Evolutionary conservation across 176 grass and related monocot species (phyloP).

Genomic region (Eleusine indica): DNA sequence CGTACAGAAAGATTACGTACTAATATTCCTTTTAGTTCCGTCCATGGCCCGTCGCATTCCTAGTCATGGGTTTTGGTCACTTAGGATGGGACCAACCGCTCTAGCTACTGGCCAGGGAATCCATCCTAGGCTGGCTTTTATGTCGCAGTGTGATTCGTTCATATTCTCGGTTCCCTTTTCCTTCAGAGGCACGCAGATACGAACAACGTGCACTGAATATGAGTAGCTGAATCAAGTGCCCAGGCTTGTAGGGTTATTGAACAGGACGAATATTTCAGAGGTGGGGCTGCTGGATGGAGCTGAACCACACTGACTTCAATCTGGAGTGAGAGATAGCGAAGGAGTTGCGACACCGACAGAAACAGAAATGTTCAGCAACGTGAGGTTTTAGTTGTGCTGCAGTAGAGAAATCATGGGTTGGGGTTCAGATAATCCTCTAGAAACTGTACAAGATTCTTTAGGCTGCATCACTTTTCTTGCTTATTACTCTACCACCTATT

Average conservation of each 20-base stretch:
- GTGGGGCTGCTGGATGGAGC: slow-evolving; percentile 12
- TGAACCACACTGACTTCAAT: neutral
- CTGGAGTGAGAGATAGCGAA: neutral
- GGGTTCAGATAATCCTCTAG: neutral
- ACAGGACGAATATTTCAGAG: slow-evolving; percentile 9
- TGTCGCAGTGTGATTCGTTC: slow-evolving; percentile 30
- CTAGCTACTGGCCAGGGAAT: slow-evolving; percentile 43
- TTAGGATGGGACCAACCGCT: slow-evolving; percentile 55
- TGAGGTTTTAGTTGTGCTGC: neutral
- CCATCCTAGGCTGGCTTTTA: slow-evolving; percentile 11
- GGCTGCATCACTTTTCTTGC: neutral
- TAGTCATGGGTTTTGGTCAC: slow-evolving; percentile 55
- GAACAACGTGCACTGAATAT: slow-evolving; percentile 19
- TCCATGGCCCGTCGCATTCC: slow-evolving; percentile 45
- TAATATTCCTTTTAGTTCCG: slow-evolving; percentile 49
- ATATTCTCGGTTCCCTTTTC: slow-evolving; percentile 39
- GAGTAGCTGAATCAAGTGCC: slow-evolving; percentile 6
- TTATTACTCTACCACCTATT: neutral
- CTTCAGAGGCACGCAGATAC: slow-evolving; percentile 5
- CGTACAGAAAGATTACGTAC: slow-evolving; percentile 14
- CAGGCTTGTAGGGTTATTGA: slow-evolving; percentile 23
- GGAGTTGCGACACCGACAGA: slow-evolving; percentile 4
- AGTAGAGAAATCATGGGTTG: neutral
- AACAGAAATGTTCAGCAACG: slow-evolving; percentile 27
- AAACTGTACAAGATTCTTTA: slow-evolving; percentile 26